phyloP scores from a whole-genome alignment of 768 basidiomycete genomes.

The Lentinula raphanica region DNA sequence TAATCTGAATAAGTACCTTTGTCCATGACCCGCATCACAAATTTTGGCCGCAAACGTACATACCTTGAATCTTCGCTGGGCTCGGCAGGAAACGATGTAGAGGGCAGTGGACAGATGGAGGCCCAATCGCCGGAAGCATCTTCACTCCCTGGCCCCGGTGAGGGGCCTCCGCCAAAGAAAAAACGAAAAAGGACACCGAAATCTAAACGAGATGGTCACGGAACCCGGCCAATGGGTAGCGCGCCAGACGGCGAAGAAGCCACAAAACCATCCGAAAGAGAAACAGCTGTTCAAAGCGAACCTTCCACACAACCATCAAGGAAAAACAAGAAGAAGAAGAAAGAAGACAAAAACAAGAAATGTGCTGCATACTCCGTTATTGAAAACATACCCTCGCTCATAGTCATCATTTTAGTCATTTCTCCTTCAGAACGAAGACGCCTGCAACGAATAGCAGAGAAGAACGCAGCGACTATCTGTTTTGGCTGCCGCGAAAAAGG shows the following conservation, averaged over 20 bases:
- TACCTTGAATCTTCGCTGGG: conserved; percentile 61
- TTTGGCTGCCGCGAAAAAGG: conserved; percentile 84
- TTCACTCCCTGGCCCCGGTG: not conserved
- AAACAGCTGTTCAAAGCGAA: not conserved
- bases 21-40: conserved; percentile 69
- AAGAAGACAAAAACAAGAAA: conserved; percentile 8
- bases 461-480: conserved; percentile 59
- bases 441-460: conserved; percentile 55
- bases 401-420: not conserved
- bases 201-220: conserved; percentile 35
- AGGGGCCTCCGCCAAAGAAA: conserved; percentile 39
- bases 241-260: conserved; percentile 1
- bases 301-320: conserved; percentile 8
- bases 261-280: not conserved
- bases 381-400: conserved; percentile 14
- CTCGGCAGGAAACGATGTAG: conserved; percentile 11
- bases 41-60: conserved; percentile 68
- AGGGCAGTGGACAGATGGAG: conserved; percentile 11
- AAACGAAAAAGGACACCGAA: conserved; percentile 54
- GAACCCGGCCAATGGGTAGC: conserved; percentile 6
- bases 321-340: conserved; percentile 13
- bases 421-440: conserved; percentile 54
- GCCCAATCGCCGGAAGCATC: not conserved
- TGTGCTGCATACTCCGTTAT: not conserved
- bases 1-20: conserved; percentile 15